These are phyloP conservation scores for Syzygium grande DNA, from an alignment of 345 rosid species.

Conservation along the genomic window DNA sequence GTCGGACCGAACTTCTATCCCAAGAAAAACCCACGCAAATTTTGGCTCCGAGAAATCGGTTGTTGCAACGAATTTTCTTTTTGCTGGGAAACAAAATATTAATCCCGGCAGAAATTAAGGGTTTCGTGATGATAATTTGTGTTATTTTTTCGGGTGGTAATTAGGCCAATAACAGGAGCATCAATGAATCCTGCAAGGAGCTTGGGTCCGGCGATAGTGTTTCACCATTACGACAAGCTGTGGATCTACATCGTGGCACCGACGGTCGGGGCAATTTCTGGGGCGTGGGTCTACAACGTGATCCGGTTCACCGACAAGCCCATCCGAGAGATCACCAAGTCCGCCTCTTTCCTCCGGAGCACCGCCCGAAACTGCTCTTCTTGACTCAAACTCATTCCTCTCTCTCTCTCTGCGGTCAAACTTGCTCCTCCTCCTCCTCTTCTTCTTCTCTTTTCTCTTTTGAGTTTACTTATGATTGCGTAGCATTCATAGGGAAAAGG, in stretches of 20 bases:
- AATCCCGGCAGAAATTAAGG: not conserved
- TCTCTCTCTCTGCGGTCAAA: not conserved
- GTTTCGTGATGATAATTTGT: not conserved
- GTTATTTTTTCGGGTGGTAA: not conserved
- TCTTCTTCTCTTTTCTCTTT: not conserved
- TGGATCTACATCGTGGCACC: slow-evolving; percentile 71
- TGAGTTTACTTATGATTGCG: not conserved
- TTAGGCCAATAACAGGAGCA: slow-evolving; percentile 63
- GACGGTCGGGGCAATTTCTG: slow-evolving; percentile 27
- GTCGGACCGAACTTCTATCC: not conserved
- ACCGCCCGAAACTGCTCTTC: not conserved
- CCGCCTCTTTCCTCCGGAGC: slow-evolving; percentile 11
- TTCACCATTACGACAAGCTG: slow-evolving; percentile 32
- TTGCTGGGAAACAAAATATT: not conserved
- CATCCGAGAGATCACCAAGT: slow-evolving; percentile 29
- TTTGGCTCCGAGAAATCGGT: not conserved
- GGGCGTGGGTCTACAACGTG: slow-evolving; percentile 46
- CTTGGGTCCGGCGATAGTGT: slow-evolving; percentile 65
- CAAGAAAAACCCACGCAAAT: too few relatives aligned
- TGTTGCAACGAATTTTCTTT: not conserved
- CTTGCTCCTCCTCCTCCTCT: not conserved
- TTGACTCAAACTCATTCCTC: not conserved
- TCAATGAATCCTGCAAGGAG: slow-evolving; percentile 92
- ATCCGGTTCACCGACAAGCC: slow-evolving; percentile 48
- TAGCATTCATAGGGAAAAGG: not conserved